phyloP scores from a whole-genome alignment of 768 basidiomycete species.

The Kwoniella pini region DNA sequence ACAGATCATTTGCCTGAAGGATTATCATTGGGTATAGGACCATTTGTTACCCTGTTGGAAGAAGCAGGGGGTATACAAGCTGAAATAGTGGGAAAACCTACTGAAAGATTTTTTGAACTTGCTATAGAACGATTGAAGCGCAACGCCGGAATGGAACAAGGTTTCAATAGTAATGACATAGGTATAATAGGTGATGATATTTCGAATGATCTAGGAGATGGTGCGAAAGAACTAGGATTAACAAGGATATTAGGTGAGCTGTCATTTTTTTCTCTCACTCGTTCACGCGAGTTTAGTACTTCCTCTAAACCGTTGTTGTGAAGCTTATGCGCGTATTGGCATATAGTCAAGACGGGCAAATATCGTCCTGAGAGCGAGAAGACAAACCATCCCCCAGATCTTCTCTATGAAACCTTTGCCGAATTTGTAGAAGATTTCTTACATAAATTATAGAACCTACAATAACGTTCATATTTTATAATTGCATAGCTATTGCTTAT shows the following conservation, averaged over 20 bases:
- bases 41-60: conserved; percentile 69
- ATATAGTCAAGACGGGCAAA: conserved; percentile 69
- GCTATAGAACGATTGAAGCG: conserved; percentile 60
- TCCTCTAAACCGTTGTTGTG: too few species aligned
- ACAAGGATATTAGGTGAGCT: conserved; percentile 64
- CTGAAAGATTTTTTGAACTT: conserved; percentile 63
- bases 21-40: conserved; percentile 69
- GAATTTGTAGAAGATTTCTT: conserved; percentile 61
- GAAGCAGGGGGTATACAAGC: conserved; percentile 60
- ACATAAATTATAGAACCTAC: background rate
- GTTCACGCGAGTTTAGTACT: too few species aligned
- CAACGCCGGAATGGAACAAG: background rate
- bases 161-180: conserved; percentile 33
- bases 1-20: conserved; percentile 58
- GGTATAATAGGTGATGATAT: conserved; percentile 71
- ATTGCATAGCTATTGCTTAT: too few species aligned
- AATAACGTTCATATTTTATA: too few species aligned
- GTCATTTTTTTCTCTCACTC: background rate
- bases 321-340: too few species aligned
- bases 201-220: conserved; percentile 66
- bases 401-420: conserved; percentile 62
- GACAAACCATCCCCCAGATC: conserved; percentile 60
- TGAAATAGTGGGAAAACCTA: conserved; percentile 68
- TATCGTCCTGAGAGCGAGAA: conserved; percentile 66
- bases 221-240: conserved; percentile 64